phyloP scores from a whole-genome alignment of 257 asterid species.

The Primulina huaijiensis region DNA sequence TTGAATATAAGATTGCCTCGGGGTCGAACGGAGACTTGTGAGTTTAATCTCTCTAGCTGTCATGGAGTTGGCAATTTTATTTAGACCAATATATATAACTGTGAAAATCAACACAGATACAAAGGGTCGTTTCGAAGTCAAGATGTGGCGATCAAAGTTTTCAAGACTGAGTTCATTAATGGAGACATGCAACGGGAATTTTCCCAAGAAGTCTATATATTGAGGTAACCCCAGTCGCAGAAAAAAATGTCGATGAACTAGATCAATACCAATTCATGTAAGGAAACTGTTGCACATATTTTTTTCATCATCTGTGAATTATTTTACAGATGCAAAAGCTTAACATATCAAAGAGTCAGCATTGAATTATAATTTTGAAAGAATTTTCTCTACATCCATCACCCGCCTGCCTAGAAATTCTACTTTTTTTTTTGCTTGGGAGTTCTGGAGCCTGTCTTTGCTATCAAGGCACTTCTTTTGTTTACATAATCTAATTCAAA shows the following conservation, averaged over 20 bases:
- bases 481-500: background rate
- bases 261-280: background rate
- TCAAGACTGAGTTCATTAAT: constrained; percentile 47
- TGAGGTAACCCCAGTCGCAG: constrained; percentile 45
- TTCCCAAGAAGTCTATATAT: constrained; percentile 78
- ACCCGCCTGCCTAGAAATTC: background rate
- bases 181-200: constrained; percentile 63
- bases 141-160: constrained; percentile 84
- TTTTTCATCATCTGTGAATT: background rate
- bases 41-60: constrained; percentile 29
- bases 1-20: constrained; percentile 57
- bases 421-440: background rate
- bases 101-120: constrained; percentile 47
- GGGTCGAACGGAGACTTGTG: constrained; percentile 77
- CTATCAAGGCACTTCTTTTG: background rate
- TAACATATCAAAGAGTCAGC: background rate
- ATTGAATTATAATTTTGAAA: background rate
- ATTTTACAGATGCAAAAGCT: background rate
- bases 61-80: background rate
- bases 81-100: constrained; percentile 17
- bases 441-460: background rate
- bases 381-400: background rate
- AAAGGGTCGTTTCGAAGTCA: constrained; percentile 65
- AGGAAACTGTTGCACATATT: background rate
- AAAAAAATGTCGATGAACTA: background rate